Evolutionary conservation across 2,329 filamentous ascomycete species (phyloP).

Genomic region (Xylariales sp.): DNA sequence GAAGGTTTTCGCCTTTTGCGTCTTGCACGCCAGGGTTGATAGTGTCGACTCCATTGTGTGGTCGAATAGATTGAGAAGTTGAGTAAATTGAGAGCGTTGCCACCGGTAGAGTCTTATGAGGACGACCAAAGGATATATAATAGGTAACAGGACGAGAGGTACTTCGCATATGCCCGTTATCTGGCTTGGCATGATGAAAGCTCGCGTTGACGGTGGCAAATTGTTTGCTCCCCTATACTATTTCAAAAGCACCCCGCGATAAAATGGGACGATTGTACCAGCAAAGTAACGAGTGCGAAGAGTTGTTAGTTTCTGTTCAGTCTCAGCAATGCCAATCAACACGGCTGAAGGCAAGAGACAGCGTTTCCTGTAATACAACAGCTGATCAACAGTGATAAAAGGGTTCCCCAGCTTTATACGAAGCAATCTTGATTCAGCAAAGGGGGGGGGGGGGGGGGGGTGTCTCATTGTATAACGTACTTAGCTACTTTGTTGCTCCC

Average conservation of each 20-base stretch:
- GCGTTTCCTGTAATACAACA: too few species aligned
- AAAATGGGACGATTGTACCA: neutral
- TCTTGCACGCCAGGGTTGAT: conserved; percentile 12
- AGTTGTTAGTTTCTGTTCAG: neutral
- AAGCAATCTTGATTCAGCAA: neutral
- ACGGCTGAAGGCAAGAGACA: too few species aligned
- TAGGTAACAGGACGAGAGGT: conserved; percentile 16
- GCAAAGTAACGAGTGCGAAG: neutral
- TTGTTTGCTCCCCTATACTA: neutral
- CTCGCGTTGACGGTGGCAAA: conserved; percentile 4
- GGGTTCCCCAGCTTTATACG: too few species aligned
- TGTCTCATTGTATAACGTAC: neutral
- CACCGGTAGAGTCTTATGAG: conserved; percentile 16
- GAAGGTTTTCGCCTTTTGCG: conserved; percentile 17
- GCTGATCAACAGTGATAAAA: too few species aligned
- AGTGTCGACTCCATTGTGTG: conserved; percentile 17
- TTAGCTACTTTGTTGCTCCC: neutral
- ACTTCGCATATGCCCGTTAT: conserved; percentile 16
- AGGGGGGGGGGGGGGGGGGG: too few species aligned
- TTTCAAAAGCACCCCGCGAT: neutral
- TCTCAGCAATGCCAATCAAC: neutral
- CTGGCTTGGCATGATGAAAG: conserved; percentile 9
- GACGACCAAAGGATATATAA: conserved; percentile 15
- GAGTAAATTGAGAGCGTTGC: conserved; percentile 15
- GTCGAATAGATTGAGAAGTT: conserved; percentile 18